Base-by-base conservation (phyloP, 1,284 basidiomycete species). In the Phaffia rhodozyma region DNA sequence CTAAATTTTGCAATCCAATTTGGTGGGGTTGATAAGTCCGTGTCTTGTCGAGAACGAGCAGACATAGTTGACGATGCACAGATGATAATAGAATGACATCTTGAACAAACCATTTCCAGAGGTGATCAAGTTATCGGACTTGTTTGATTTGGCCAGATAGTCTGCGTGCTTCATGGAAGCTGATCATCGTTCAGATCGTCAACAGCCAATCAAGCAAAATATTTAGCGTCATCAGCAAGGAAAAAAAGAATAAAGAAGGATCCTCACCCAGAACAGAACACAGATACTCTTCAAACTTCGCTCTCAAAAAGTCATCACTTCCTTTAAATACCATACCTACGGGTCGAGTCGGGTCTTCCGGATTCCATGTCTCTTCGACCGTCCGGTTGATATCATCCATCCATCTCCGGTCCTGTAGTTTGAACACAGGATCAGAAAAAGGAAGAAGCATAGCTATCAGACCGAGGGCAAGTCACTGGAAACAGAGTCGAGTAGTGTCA, bases 261-360 rank as follows among this genome's bases (percentile, higher is more conserved):
- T 16, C 7, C 38, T 2, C 16, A 43, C 38, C 38, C 13, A 92
- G 79, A 4, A 86, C 85, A 4, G 86, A 85, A 20, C 82, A 83
- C 54, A 92, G 82, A 70, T 92, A 92, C 71, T 91, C 89, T 70
- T 91, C 86, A 62, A 89, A 89, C 84, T 93, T 91, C 50, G 82
- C 80, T 62, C 92, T 79, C 48, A 97, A 75, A 72, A 93, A 94
- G 74, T 97, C 93, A 71, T 96, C 91, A 68, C 88, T 91, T 16
- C 92, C 92, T 73, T 86, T 86, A 76, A 93, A 96, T 83, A 84
- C 84, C 80, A 90, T 83, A 43, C 79, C 81, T 30, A 76, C 69
- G 0, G 80, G 79, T 63, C 79, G 78, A 6, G 77, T 77, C 1
- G 85, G 80, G 68, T 86, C 84, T 30, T 78, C 78, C 3, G 84